Evolutionary conservation across 805 yeast species (phyloP).

Genomic region (Wickerhamiella cacticola): DNA sequence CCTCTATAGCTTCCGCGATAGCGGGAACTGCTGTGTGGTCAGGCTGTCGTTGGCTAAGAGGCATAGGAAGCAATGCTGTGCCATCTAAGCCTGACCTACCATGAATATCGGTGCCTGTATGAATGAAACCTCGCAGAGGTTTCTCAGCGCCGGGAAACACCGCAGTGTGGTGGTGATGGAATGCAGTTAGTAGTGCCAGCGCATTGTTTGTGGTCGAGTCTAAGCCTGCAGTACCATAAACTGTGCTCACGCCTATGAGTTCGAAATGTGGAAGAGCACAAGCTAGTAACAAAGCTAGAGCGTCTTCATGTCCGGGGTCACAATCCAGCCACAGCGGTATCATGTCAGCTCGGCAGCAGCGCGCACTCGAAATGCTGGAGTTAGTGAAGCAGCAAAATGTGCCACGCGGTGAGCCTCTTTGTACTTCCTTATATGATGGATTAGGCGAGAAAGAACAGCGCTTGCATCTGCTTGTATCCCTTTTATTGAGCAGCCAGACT

Average conservation of each 20-base stretch:
- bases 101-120: conserved; percentile 52
- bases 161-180: conserved; percentile 38
- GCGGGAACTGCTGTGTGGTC: conserved; percentile 32
- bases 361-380: background rate
- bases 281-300: conserved; percentile 58
- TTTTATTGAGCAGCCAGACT: conserved; percentile 86
- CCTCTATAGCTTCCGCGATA: conserved; percentile 35
- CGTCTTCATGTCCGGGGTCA: conserved; percentile 88
- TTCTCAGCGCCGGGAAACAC: conserved; percentile 54
- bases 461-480: conserved; percentile 62
- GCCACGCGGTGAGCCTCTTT: background rate
- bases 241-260: conserved; percentile 60
- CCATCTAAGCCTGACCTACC: conserved; percentile 73
- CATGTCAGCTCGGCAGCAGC: conserved; percentile 13
- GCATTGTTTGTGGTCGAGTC: conserved; percentile 59
- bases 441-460: conserved; percentile 33
- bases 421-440: conserved; percentile 30
- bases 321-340: conserved; percentile 82
- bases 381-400: background rate
- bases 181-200: conserved; percentile 50
- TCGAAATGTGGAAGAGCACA: conserved; percentile 46
- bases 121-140: conserved; percentile 43
- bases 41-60: conserved; percentile 30
- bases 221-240: conserved; percentile 59
- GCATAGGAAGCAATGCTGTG: conserved; percentile 44